Evolutionary conservation across 2,329 filamentous ascomycete genomes (phyloP).

Genomic region (Colletotrichum lini): DNA sequence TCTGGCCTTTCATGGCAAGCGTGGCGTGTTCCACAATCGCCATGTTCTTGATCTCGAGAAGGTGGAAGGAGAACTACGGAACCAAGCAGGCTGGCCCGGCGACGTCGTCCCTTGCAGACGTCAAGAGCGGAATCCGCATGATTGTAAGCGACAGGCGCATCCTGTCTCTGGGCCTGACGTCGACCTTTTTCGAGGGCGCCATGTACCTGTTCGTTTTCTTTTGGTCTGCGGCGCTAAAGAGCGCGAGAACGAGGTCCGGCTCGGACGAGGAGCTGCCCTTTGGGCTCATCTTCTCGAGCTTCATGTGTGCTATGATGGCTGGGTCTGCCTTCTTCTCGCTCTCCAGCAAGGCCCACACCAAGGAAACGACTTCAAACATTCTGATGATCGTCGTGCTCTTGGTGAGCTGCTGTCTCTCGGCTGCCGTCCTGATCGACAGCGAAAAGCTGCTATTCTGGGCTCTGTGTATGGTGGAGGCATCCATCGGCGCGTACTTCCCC

Average conservation of each 20-base stretch:
- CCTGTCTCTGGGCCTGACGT: constrained; percentile 64
- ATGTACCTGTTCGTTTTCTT: constrained; percentile 77
- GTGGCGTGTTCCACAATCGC: constrained; percentile 58
- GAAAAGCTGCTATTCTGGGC: constrained; percentile 66
- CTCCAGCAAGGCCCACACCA: constrained; percentile 48
- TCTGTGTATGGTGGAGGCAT: constrained; percentile 70
- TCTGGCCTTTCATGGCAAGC: constrained; percentile 67
- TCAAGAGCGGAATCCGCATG: constrained; percentile 45
- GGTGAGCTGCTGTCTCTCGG: constrained; percentile 55
- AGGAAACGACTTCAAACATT: constrained; percentile 50
- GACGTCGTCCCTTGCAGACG: constrained; percentile 39
- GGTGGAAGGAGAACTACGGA: constrained; percentile 56
- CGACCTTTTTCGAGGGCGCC: constrained; percentile 72
- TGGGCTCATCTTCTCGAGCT: constrained; percentile 68
- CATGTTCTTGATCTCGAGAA: constrained; percentile 60
- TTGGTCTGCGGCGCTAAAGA: constrained; percentile 70
- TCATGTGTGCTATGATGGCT: constrained; percentile 71
- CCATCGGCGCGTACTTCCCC: constrained; percentile 71
- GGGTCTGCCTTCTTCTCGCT: constrained; percentile 65
- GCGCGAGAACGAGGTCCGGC: constrained; percentile 51
- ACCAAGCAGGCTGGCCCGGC: constrained; percentile 20
- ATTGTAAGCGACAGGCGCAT: constrained; percentile 61
- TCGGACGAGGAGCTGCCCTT: constrained; percentile 54
- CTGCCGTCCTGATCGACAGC: constrained; percentile 58
- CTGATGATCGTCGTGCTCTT: constrained; percentile 53